A percentile compares a stretch with the other conserved stretches of the same genome.
These are phyloP conservation scores for Torulaspora globosa DNA, from an alignment of 1,139 yeast species.

Conservation along the genomic window DNA sequence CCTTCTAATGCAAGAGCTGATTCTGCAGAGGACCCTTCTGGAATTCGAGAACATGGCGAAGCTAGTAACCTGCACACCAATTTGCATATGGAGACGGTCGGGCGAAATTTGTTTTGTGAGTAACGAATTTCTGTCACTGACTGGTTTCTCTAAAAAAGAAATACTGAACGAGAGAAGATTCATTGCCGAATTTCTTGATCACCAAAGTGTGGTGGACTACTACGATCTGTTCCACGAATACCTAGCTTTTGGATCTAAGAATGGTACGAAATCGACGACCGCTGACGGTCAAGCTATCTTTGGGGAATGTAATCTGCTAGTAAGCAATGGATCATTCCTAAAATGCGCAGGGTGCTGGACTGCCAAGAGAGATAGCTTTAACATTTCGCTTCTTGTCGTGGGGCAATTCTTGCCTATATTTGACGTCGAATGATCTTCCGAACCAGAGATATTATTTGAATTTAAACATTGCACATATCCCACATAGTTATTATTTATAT, in stretches of 20 bases:
- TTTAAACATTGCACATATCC: neutral
- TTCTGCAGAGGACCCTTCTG: slow-evolving; percentile 62
- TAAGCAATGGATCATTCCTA: slow-evolving; percentile 35
- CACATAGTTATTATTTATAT: slow-evolving; percentile 4
- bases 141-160: slow-evolving; percentile 45
- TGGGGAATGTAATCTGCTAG: slow-evolving; percentile 73
- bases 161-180: slow-evolving; percentile 45
- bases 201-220: slow-evolving; percentile 75
- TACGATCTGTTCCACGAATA: slow-evolving; percentile 69
- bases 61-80: slow-evolving; percentile 58
- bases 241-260: slow-evolving; percentile 71
- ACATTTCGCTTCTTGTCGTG: slow-evolving; percentile 87
- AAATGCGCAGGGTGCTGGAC: slow-evolving; percentile 83
- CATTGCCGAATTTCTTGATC: slow-evolving; percentile 83
- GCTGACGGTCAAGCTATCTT: slow-evolving; percentile 33
- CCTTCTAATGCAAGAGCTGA: slow-evolving; percentile 59
- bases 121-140: slow-evolving; percentile 58
- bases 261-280: slow-evolving; percentile 13
- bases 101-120: slow-evolving; percentile 73
- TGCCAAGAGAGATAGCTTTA: slow-evolving; percentile 81
- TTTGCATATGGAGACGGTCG: slow-evolving; percentile 73
- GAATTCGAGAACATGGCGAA: slow-evolving; percentile 53
- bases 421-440: slow-evolving; percentile 16
- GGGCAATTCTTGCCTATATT: slow-evolving; percentile 82
- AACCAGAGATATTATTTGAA: slow-evolving; percentile 15